Percentiles rank a stretch among this genome's conserved stretches.
These are phyloP conservation scores for Fraxinus xanthoxyloides DNA, from an alignment of 305 asterid species.

Conservation along the genomic window DNA sequence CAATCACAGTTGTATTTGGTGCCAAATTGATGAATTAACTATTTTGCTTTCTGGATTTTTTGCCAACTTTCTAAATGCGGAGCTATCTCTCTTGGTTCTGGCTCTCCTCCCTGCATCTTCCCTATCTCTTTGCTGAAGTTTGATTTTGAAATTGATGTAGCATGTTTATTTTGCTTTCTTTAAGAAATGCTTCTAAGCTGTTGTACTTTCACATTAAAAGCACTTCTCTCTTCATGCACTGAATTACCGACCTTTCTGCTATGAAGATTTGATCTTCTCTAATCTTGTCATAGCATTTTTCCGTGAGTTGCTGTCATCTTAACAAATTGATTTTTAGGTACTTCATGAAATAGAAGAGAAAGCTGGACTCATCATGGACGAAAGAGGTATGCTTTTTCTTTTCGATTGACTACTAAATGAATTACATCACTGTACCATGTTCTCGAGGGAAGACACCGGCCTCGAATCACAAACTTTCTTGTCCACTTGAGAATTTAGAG, in stretches of 20 bases:
- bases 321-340: conserved; percentile 44
- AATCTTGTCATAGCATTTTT: background rate
- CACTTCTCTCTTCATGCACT: background rate
- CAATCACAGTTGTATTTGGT: background rate
- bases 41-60: background rate
- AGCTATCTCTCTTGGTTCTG: background rate
- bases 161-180: background rate
- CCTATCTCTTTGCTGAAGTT: background rate
- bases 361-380: conserved; percentile 79
- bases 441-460: background rate
- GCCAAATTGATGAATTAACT: background rate
- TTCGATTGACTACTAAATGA: background rate
- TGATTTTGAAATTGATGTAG: background rate
- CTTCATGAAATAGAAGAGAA: conserved; percentile 86
- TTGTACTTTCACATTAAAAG: background rate
- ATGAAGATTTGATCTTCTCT: conserved; percentile 6
- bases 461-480: background rate
- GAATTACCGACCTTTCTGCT: background rate
- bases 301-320: background rate
- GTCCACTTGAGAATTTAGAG: background rate
- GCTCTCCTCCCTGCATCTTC: background rate
- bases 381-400: conserved; percentile 57
- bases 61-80: background rate
- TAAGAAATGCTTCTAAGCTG: conserved; percentile 9
- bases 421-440: background rate